Evolutionary conservation across 257 asterid genomes (phyloP).

Genomic region (Solanum ahanhuiri): DNA sequence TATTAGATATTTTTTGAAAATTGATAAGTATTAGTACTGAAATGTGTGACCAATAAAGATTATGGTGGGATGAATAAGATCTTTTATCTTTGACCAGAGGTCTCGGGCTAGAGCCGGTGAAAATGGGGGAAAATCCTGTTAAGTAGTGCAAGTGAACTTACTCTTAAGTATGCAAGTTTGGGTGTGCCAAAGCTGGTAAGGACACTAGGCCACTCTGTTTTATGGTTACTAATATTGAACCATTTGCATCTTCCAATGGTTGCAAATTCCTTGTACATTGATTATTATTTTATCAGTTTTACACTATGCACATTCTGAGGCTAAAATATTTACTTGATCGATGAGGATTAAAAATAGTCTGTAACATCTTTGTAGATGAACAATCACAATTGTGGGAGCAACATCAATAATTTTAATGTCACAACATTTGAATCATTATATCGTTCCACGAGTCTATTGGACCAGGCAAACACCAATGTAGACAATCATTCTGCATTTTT

Average conservation of each 20-base stretch:
- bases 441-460: constrained; percentile 97
- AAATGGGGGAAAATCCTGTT: neutral
- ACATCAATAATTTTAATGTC: neutral
- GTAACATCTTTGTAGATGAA: neutral
- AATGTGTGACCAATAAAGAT: neutral
- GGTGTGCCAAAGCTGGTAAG: neutral
- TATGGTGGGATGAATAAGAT: neutral
- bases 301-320: neutral
- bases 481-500: constrained; percentile 71
- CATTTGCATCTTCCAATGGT: neutral
- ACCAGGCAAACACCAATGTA: constrained; percentile 98
- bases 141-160: neutral
- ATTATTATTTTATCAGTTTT: no score
- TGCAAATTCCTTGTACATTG: neutral
- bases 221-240: neutral
- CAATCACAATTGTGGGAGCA: neutral
- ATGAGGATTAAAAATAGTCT: neutral
- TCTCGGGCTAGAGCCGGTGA: rapidly evolving
- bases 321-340: neutral
- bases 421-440: constrained; percentile 55
- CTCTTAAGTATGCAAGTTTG: neutral
- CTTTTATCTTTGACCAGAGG: rapidly evolving
- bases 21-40: neutral
- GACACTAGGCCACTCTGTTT: neutral
- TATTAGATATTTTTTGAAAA: no score